A percentile compares a stretch with the other conserved stretches of the same genome.
These are phyloP conservation scores for Dendrostoma leiphaemia DNA, from an alignment of 2,329 filamentous ascomycete genomes.

Conservation along the genomic window DNA sequence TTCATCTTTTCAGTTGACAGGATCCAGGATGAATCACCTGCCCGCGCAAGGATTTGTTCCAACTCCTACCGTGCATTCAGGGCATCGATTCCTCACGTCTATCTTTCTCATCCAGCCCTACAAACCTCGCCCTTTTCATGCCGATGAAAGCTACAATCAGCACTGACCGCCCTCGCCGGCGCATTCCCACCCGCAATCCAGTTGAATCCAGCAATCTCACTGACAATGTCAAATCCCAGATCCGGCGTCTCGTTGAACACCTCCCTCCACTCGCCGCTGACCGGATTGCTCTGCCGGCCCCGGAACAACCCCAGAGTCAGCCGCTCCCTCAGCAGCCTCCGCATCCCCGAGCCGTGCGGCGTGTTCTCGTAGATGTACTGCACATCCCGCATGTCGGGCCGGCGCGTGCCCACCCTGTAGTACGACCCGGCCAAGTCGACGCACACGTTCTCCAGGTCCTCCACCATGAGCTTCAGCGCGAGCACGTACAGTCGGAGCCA, in stretches of 20 bases:
- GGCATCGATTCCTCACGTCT: background rate
- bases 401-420: slow-evolving; percentile 13
- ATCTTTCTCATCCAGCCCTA: background rate
- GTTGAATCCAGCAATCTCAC: slow-evolving; percentile 10
- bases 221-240: slow-evolving; percentile 13
- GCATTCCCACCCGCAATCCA: slow-evolving; percentile 12
- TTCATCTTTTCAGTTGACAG: no score
- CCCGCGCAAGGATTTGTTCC: no score
- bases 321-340: slow-evolving; percentile 12
- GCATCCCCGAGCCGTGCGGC: slow-evolving; percentile 8
- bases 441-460: slow-evolving; percentile 15
- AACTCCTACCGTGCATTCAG: no score
- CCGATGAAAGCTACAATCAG: slow-evolving; percentile 10
- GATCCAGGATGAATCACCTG: no score
- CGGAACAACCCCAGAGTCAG: slow-evolving; percentile 15
- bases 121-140: slow-evolving; percentile 11
- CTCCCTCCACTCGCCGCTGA: slow-evolving; percentile 11
- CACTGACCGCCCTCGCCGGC: slow-evolving; percentile 1
- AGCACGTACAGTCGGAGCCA: slow-evolving; percentile 14
- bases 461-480: slow-evolving; percentile 14
- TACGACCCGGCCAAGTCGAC: slow-evolving; percentile 12
- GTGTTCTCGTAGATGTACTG: slow-evolving; percentile 17
- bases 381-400: slow-evolving; percentile 15
- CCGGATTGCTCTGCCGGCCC: slow-evolving; percentile 15
- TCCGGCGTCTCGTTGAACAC: slow-evolving; percentile 13